Evolutionary conservation across 1,284 basidiomycete genomes (phyloP).

Genomic region (Phellinidium pouzarii): DNA sequence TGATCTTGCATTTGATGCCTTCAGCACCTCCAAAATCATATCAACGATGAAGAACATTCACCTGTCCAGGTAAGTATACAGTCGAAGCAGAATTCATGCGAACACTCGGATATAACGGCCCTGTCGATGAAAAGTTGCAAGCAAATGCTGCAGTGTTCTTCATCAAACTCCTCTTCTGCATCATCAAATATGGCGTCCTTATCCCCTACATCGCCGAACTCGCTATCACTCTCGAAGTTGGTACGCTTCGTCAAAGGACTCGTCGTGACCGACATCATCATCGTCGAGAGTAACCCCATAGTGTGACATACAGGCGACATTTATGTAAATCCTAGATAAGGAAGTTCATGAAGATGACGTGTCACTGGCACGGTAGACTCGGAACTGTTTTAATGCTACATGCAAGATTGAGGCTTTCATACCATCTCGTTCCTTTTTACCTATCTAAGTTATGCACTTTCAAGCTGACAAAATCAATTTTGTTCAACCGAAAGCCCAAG

Average conservation of each 20-base stretch:
- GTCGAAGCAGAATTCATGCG: conserved; percentile 86
- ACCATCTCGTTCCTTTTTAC: too few relatives aligned
- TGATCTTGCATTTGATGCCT: conserved; percentile 39
- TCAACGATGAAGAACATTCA: conserved; percentile 32
- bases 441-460: too few relatives aligned
- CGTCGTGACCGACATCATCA: conserved; percentile 2
- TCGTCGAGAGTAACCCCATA: background rate
- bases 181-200: background rate
- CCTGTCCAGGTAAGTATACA: conserved; percentile 82
- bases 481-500: too few relatives aligned
- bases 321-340: too few relatives aligned
- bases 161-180: conserved; percentile 23
- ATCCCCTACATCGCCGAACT: background rate
- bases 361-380: too few relatives aligned
- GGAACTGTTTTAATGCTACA: too few relatives aligned
- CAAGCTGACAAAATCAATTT: too few relatives aligned
- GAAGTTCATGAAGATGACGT: too few relatives aligned
- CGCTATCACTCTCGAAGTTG: conserved; percentile 25
- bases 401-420: too few relatives aligned
- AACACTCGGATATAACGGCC: conserved; percentile 72
- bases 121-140: conserved; percentile 70
- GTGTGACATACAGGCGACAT: background rate
- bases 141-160: conserved; percentile 64
- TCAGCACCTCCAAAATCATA: background rate
- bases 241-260: conserved; percentile 26